Conservation (phyloP, 2,329 filamentous ascomycete genomes). For the Pseudogymnoascus sp. region DNA sequence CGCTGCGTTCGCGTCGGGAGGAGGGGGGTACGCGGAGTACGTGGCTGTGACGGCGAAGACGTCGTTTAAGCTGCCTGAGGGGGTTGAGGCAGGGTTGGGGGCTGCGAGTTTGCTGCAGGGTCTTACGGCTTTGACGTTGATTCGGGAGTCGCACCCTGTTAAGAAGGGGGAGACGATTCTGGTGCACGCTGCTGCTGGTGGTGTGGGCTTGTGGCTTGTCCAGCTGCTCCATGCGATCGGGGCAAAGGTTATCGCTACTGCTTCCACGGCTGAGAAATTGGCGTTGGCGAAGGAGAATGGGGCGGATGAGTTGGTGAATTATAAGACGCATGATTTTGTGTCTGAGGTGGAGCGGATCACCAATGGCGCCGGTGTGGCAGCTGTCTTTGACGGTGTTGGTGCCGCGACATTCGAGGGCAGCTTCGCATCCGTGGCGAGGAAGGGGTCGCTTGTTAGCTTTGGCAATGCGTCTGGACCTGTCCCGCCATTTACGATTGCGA, state of each 20-base stretch:
- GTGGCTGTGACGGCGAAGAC: slow-evolving; percentile 44
- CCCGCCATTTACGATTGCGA: slow-evolving; percentile 51
- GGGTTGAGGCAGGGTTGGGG: slow-evolving; percentile 51
- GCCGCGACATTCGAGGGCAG: slow-evolving; percentile 76
- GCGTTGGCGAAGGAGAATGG: slow-evolving; percentile 61
- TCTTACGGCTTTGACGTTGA: slow-evolving; percentile 71
- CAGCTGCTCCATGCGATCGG: slow-evolving; percentile 67
- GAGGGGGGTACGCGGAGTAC: slow-evolving; percentile 48
- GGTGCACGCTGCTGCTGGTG: slow-evolving; percentile 78
- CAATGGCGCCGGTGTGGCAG: slow-evolving; percentile 61
- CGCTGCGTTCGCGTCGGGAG: slow-evolving; percentile 49
- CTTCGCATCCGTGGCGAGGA: slow-evolving; percentile 64
- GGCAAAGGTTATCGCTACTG: slow-evolving; percentile 72
- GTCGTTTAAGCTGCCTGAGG: slow-evolving; percentile 55
- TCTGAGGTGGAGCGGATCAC: slow-evolving; percentile 61
- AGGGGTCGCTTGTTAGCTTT: slow-evolving; percentile 71
- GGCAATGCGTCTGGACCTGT: slow-evolving; percentile 75
- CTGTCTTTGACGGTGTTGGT: slow-evolving; percentile 80
- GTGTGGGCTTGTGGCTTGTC: slow-evolving; percentile 66
- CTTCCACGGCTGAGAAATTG: slow-evolving; percentile 64
- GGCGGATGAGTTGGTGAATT: slow-evolving; percentile 65
- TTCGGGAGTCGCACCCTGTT: slow-evolving; percentile 64
- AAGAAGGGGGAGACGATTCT: slow-evolving; percentile 73
- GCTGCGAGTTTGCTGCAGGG: slow-evolving; percentile 71
- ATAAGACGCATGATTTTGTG: slow-evolving; percentile 51